Base-by-base conservation (phyloP, 805 yeast genomes). In the Yarrowia divulgata region DNA sequence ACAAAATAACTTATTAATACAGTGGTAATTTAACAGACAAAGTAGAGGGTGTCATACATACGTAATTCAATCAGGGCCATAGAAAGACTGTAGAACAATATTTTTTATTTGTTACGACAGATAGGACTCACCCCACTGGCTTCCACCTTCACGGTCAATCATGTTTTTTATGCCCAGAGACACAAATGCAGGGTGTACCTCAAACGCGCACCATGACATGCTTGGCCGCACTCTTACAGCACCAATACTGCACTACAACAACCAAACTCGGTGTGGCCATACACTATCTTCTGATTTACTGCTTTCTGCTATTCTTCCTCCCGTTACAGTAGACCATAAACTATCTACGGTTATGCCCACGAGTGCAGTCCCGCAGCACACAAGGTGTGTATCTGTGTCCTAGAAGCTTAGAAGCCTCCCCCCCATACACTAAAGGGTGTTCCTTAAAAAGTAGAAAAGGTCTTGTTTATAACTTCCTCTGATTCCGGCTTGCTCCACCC, bases 1-100 rank as follows among this genome's bases (percentile, higher is more conserved):
- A 54, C 60, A 39, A 54, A 54, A 39, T 54, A 54, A 54, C 45
- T 54, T 54, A 54, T 54, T 54, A 39, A 54, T 54, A 23, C 42
- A 52, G 54, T 48, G 50, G 29, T 48, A 48, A 48, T 29, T 14
- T 14, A 18, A 23, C 29, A 2, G 29, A 23, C 29, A 23, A 23
- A 2, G 29, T 4, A 4, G 29, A 23, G 3, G 29, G 29, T 4
- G 29, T 23, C 29, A 23, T 23, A 23, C 29, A n/a, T n/a, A n/a
- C n/a, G n/a, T n/a, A n/a, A n/a, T n/a, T n/a, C n/a, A n/a, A n/a
- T n/a, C n/a, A n/a, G n/a, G n/a, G n/a, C n/a, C n/a, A n/a, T n/a
- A n/a, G n/a, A n/a, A n/a, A n/a, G n/a, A n/a, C n/a, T n/a, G n/a
- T n/a, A n/a, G n/a, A n/a, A n/a, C n/a, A n/a, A n/a, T n/a, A n/a